Evolutionary conservation across 352 stramenopile species (phyloP).

Genomic region (Globisporangium rhizosaccharum): DNA sequence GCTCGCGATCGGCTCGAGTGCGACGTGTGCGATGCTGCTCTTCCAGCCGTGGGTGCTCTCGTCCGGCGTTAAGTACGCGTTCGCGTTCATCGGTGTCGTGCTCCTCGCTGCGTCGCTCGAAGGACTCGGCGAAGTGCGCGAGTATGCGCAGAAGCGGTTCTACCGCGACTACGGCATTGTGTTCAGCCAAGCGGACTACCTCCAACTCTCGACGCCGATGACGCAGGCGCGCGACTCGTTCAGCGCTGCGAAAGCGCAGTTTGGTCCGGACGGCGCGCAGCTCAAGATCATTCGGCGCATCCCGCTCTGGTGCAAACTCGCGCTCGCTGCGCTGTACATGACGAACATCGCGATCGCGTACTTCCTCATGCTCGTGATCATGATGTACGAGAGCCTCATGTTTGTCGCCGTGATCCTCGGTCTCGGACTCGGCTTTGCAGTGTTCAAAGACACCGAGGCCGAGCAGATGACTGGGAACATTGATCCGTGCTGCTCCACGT

Average conservation of each 20-base stretch:
- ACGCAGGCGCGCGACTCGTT: slow-evolving; percentile 12
- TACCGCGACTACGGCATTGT: slow-evolving; percentile 49
- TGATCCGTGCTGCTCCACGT: slow-evolving; percentile 78
- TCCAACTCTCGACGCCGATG: slow-evolving; percentile 36
- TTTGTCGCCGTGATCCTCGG: slow-evolving; percentile 75
- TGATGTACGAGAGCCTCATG: slow-evolving; percentile 82
- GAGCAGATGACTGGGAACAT: slow-evolving; percentile 64
- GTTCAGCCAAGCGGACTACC: slow-evolving; percentile 52
- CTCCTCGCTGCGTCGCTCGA: slow-evolving; percentile 65
- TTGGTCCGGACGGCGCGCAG: slow-evolving; percentile 13
- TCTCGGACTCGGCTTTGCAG: slow-evolving; percentile 59
- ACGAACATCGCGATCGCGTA: slow-evolving; percentile 68
- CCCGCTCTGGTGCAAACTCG: slow-evolving; percentile 55
- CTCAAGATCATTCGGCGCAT: slow-evolving; percentile 52
- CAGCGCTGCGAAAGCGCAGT: slow-evolving; percentile 17
- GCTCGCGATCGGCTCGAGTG: slow-evolving; percentile 49
- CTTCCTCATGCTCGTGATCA: slow-evolving; percentile 83
- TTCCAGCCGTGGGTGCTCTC: slow-evolving; percentile 78
- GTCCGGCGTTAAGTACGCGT: slow-evolving; percentile 61
- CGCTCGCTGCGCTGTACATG: slow-evolving; percentile 73
- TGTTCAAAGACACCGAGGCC: slow-evolving; percentile 82
- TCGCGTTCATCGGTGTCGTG: slow-evolving; percentile 70
- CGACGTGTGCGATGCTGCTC: slow-evolving; percentile 63
- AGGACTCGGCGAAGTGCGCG: slow-evolving; percentile 51
- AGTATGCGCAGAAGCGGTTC: slow-evolving; percentile 37